Conservation (phyloP, 164 flowering plant species). For the Magnolia officinalis region DNA sequence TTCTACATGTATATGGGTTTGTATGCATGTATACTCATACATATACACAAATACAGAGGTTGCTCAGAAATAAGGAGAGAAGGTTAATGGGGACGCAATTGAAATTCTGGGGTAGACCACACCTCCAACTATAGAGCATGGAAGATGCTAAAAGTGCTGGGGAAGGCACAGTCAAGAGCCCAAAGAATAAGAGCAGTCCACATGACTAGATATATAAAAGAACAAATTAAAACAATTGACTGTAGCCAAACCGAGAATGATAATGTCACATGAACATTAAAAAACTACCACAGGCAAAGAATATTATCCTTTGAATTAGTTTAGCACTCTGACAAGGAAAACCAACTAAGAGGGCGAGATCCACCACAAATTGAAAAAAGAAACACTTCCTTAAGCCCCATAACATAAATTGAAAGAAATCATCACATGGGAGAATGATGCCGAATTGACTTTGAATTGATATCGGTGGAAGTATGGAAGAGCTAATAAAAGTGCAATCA, state of each 20-base stretch:
- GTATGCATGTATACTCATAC: too few species aligned
- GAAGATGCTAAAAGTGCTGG: not conserved
- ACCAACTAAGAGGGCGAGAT: not conserved
- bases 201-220: not conserved
- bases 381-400: too few species aligned
- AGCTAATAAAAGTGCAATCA: too few species aligned
- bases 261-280: not conserved
- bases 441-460: too few species aligned
- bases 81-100: not conserved
- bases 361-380: not conserved
- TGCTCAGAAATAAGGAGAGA: not conserved
- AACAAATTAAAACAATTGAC: conserved; percentile 1
- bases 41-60: not conserved
- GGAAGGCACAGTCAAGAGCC: not conserved
- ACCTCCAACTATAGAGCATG: not conserved
- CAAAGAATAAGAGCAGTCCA: not conserved
- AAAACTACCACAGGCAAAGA: not conserved
- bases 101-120: not conserved
- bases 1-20: not conserved
- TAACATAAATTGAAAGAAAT: too few species aligned
- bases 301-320: not conserved
- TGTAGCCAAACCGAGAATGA: not conserved
- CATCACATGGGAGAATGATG: too few species aligned
- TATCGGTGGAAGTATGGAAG: too few species aligned
- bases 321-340: not conserved